phyloP scores from a whole-genome alignment of 345 rosid species.

The Populus alba region DNA sequence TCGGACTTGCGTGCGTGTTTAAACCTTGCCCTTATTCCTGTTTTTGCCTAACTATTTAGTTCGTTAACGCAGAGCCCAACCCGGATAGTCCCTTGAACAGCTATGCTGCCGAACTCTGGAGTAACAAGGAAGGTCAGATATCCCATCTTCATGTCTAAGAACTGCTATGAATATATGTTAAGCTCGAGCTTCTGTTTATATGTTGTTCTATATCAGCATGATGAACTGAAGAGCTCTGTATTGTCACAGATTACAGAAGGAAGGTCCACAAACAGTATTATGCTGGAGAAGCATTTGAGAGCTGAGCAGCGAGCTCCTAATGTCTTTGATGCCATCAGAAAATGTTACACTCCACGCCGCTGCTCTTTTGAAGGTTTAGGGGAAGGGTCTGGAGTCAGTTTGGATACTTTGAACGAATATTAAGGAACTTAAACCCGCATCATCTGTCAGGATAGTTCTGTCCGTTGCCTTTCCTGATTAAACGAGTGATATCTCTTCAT shows the following conservation, averaged over 20 bases:
- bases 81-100: conserved; percentile 29
- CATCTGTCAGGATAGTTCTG: neutral
- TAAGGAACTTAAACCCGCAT: too few species aligned
- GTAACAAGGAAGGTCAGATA: conserved; percentile 28
- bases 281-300: conserved; percentile 34
- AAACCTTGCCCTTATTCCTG: neutral
- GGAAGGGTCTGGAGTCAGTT: neutral
- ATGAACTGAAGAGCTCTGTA: neutral
- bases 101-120: conserved; percentile 26
- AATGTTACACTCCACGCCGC: neutral
- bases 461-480: neutral
- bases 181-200: neutral
- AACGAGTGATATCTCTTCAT: neutral
- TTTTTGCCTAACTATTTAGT: neutral
- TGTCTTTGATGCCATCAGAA: neutral
- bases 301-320: conserved; percentile 21
- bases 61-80: conserved; percentile 22
- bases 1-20: neutral
- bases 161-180: neutral
- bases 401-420: neutral
- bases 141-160: neutral
- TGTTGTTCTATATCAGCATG: neutral
- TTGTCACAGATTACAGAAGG: conserved; percentile 3
- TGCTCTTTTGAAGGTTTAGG: neutral
- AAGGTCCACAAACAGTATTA: conserved; percentile 20